Evolutionary conservation across 2,329 filamentous ascomycete genomes (phyloP), one percentile per base, ranked within the genome.

Genomic region (Parasarocladium wereldwijsianum): DNA sequence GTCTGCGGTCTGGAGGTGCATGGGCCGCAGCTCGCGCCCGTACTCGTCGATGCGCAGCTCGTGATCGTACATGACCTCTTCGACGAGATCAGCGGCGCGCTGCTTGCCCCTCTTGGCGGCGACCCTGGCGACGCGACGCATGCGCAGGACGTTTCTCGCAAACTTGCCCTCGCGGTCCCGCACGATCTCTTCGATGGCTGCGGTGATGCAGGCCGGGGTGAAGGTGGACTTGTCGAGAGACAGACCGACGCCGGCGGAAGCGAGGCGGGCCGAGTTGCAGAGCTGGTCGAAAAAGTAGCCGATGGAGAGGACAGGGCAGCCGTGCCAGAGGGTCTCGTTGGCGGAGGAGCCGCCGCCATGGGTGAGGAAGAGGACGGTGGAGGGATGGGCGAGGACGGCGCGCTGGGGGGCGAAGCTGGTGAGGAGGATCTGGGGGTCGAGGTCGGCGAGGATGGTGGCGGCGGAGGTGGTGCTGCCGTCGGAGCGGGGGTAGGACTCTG

Each of bases 1-100:
- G 34, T 60, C 55, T 0, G 57, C 55, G 3, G 56, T 60, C 40
- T 61, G 52, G 8, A 60, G 40, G 35, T 62, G 56, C 51, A 58
- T 58, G 2, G 54, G 51, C 1, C 44, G 39, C 2, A 43, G 25
- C 31, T 41, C 39, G 5, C 24, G 14, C 13, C 32, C 42, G 2
- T 15, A 13, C 10, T 37, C 36, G 2, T 31, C 32, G 23, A 42
- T 32, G 1, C 44, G 30, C 5, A 44, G 37, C 24, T 50, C 45
- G 24, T 45, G 40, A 25, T 60, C 57, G 16, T 47, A 45, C 36
- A 60, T 41, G 9, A 59, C 37, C 36, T 62, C 57, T 31, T 60
- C 58, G 6, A 60, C 40, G 5, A 60, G 41, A 29, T 58, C 54
- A 1, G 50, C 54, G 0, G 49, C 56, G 4, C 48, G 37, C 4